These are phyloP conservation scores for Microcos paniculata DNA, from an alignment of 345 rosid species.

Conservation along the genomic window DNA sequence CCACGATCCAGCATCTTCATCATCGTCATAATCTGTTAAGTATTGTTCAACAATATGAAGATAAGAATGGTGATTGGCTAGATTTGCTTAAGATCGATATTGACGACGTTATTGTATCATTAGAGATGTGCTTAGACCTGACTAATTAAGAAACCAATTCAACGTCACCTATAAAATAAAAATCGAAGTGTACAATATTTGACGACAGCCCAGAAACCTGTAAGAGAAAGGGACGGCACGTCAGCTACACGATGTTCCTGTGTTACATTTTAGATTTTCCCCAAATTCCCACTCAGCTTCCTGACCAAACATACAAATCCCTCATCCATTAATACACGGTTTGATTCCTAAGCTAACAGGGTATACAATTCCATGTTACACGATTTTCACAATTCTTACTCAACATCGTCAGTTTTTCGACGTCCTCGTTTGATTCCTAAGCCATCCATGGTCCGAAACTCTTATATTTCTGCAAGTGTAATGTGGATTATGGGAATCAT, in stretches of 20 bases:
- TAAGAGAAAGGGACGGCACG: slow-evolving; percentile 5
- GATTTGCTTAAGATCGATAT: slow-evolving; percentile 8
- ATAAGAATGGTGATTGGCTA: slow-evolving; percentile 2
- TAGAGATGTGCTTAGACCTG: background rate
- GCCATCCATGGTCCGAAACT: too few species aligned
- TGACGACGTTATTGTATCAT: background rate
- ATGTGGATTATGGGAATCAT: background rate
- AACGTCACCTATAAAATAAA: background rate
- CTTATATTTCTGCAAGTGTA: too few species aligned
- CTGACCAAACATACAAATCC: background rate
- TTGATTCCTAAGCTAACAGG: background rate
- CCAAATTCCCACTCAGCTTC: background rate
- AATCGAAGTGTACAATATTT: background rate
- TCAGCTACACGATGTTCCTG: slow-evolving; percentile 3
- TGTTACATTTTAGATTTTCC: background rate
- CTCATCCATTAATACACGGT: too few species aligned
- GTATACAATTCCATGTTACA: too few species aligned
- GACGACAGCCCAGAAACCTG: background rate
- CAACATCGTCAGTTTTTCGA: too few species aligned
- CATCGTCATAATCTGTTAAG: background rate
- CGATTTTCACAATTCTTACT: too few species aligned
- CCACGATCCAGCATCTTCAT: background rate
- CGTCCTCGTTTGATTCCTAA: too few species aligned
- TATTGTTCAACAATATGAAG: too few species aligned
- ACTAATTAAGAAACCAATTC: background rate